phyloP scores from a whole-genome alignment of 805 yeast species.

The Hagleromyces aurorensis region DNA sequence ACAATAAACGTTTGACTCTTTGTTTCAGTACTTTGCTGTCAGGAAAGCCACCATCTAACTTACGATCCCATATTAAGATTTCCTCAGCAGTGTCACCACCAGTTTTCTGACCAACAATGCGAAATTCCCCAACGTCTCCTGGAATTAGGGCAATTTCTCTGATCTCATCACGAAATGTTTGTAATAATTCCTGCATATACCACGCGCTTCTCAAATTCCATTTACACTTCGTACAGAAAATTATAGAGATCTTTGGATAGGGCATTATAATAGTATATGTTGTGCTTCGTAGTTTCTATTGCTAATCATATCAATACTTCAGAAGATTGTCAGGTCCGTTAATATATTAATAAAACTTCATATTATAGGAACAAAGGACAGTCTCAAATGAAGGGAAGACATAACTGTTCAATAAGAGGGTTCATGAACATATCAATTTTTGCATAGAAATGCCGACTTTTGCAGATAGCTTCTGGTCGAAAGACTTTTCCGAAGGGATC shows the following conservation, averaged over 20 bases:
- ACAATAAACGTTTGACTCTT: conserved; percentile 43
- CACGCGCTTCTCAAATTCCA: conserved; percentile 87
- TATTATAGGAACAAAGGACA: no score
- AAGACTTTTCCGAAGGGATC: conserved; percentile 52
- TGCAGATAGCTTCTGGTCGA: conserved; percentile 72
- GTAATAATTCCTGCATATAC: conserved; percentile 80
- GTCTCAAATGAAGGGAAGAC: no score
- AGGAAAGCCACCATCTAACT: conserved; percentile 66
- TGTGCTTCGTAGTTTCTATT: no score
- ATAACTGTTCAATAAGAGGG: no score
- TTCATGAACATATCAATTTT: no score
- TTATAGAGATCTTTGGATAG: conserved; percentile 58
- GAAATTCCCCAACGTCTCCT: conserved; percentile 49
- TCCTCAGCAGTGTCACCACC: conserved; percentile 27
- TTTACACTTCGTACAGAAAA: conserved; percentile 75
- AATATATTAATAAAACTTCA: no score
- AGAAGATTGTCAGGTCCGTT: no score
- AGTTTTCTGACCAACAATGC: conserved; percentile 38
- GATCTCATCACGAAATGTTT: conserved; percentile 57
- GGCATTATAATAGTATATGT: no score
- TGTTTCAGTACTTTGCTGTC: conserved; percentile 75
- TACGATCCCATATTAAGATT: conserved; percentile 53
- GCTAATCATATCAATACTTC: no score
- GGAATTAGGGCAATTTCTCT: conserved; percentile 50
- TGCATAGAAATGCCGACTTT: conserved; percentile 46